Evolutionary conservation across 805 yeast species (phyloP), one percentile per base, ranked within the genome.

Genomic region (Candida silvicultrix): DNA sequence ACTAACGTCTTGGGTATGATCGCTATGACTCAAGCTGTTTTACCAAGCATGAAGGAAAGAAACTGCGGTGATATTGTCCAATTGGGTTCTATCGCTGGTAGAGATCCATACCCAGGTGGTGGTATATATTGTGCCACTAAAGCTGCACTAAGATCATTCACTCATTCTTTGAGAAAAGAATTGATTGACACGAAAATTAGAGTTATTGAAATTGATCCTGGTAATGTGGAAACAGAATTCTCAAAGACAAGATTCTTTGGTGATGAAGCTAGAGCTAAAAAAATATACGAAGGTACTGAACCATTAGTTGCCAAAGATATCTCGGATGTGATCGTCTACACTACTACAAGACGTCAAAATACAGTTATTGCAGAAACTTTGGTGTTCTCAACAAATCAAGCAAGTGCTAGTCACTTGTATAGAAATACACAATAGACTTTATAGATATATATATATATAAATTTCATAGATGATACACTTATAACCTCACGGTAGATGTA

Each of bases 1-100:
- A 89, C 96, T 48, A 92, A 90, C 59, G 97, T 90, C 9, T 64
- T 88, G 49, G 97, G 96, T 11, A 73, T 90, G 67, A 85, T 90
- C 50, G 77, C 85, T 19, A 68, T 90, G 52, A 89, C 97, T 9
- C 96, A 92, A 63, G 76, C 80, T 11, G 78, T 89, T 19, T 65
- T 90, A 41, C 82, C 82, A 38, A 77, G 77, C 38, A 78, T 90
- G 78, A 83, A 84, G 61, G 71, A 73, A 45, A 81, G 84, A 55
- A 78, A 85, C 61, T 55, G 69, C 16, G 90, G 90, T 58, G 89
- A 83, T 56, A 83, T 84, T 52, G 83, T 84, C 46, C 85, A 83
- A 58, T 58, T 84, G 49, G 90, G 90, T 4, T 83, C 89, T 9
- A 80, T 83, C 56, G 92, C 92, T n/a, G 92, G 89, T 36, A 77